These are phyloP conservation scores for Globisporangium ultimum DNA, from an alignment of 352 stramenopile species.

Conservation along the genomic window DNA sequence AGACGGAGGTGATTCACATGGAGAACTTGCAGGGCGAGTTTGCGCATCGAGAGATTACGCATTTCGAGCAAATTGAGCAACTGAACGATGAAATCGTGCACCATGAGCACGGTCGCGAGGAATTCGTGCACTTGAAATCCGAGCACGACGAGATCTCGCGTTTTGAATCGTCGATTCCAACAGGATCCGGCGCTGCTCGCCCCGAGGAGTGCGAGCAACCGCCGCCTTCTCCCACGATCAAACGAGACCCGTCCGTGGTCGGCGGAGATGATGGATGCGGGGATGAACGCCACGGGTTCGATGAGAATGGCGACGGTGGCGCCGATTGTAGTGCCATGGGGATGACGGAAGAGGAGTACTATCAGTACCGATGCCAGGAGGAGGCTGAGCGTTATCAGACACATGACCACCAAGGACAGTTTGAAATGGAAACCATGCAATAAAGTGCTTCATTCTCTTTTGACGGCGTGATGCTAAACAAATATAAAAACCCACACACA, in stretches of 20 bases:
- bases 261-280: not conserved
- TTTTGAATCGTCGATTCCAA: constrained; percentile 74
- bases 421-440: constrained; percentile 16
- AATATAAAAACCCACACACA: not conserved
- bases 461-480: too few relatives aligned
- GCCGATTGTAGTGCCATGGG: constrained; percentile 5
- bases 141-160: constrained; percentile 80
- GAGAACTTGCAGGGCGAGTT: constrained; percentile 77
- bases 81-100: constrained; percentile 83
- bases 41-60: constrained; percentile 80
- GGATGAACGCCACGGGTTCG: constrained; percentile 1
- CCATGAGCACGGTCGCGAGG: constrained; percentile 70
- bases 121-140: constrained; percentile 84
- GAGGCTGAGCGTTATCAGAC: constrained; percentile 11
- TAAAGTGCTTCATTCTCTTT: constrained; percentile 4
- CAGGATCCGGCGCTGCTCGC: constrained; percentile 10
- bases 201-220: constrained; percentile 74
- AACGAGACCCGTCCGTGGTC: constrained; percentile 52
- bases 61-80: constrained; percentile 81
- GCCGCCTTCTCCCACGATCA: constrained; percentile 73
- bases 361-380: constrained; percentile 4
- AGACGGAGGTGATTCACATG: constrained; percentile 85
- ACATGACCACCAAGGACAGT: constrained; percentile 4
- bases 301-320: constrained; percentile 3
- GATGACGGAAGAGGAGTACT: constrained; percentile 7